Evolutionary conservation across 1,284 basidiomycete genomes (phyloP).

Genomic region (Farysia itapuensis): DNA sequence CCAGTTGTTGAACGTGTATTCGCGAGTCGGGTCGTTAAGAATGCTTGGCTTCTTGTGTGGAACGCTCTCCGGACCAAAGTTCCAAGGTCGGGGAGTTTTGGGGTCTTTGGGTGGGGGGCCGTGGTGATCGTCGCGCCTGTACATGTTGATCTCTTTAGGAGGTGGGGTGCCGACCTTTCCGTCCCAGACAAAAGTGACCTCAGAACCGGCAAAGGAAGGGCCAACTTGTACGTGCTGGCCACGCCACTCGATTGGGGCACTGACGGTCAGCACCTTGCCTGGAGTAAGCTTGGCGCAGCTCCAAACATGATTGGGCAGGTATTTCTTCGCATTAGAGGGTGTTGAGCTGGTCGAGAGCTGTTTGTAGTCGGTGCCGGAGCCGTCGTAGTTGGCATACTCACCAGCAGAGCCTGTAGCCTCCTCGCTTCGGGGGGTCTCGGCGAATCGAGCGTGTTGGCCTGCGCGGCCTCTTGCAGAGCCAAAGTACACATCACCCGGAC

Average conservation of each 20-base stretch:
- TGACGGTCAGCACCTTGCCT: slow-evolving; percentile 9
- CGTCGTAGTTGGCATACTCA: too few species aligned
- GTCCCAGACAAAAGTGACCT: slow-evolving; percentile 24
- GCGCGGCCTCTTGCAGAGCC: too few species aligned
- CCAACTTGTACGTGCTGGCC: slow-evolving; percentile 14
- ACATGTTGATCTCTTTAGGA: slow-evolving; percentile 1
- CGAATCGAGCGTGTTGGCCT: too few species aligned
- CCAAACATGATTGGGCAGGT: slow-evolving; percentile 1
- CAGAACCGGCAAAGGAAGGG: slow-evolving; percentile 17
- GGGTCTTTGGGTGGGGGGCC: too few species aligned
- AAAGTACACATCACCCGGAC: too few species aligned
- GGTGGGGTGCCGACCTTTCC: slow-evolving; percentile 14
- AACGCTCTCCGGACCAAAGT: too few species aligned
- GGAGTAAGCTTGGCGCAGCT: slow-evolving; percentile 12
- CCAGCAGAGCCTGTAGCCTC: too few species aligned
- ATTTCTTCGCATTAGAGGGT: slow-evolving; percentile 1
- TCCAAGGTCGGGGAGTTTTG: too few species aligned
- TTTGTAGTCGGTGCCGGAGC: too few species aligned
- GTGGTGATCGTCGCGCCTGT: background rate
- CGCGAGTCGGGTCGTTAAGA: background rate
- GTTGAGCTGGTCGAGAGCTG: too few species aligned
- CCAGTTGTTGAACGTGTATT: background rate
- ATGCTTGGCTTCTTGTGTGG: too few species aligned
- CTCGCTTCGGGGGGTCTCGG: too few species aligned
- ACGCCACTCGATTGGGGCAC: slow-evolving; percentile 5